phyloP scores from a whole-genome alignment of 768 basidiomycete species.

The Lactarius tabidus region DNA sequence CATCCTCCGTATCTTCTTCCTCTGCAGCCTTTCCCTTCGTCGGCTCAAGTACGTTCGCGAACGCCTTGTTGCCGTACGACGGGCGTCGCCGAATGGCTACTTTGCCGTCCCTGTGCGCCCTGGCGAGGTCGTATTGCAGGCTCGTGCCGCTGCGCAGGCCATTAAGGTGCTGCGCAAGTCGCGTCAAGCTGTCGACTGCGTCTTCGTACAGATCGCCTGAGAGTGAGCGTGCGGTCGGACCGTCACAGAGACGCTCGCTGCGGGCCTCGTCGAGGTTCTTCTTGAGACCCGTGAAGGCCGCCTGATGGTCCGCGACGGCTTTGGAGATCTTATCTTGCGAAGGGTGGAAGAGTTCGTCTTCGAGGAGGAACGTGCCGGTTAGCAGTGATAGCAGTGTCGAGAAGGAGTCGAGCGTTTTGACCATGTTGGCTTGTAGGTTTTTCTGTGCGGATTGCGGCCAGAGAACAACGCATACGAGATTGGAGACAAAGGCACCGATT shows the following conservation, averaged over 20 bases:
- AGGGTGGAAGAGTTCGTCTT: conserved; percentile 54
- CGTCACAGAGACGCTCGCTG: conserved; percentile 64
- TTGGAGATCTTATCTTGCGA: conserved; percentile 64
- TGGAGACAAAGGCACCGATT: conserved; percentile 73
- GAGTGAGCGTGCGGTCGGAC: conserved; percentile 22
- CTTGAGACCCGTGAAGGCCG: conserved; percentile 86
- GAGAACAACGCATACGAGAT: conserved; percentile 75
- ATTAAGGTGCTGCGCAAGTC: conserved; percentile 91
- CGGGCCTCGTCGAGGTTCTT: conserved; percentile 82
- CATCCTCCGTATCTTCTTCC: conserved; percentile 28
- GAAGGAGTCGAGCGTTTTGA: conserved; percentile 82
- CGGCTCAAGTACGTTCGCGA: neutral
- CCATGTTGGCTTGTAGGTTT: conserved; percentile 81
- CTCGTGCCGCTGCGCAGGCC: conserved; percentile 81
- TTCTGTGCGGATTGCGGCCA: conserved; percentile 85
- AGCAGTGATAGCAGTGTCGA: conserved; percentile 79
- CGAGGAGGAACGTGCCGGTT: conserved; percentile 81
- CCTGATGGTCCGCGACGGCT: conserved; percentile 82
- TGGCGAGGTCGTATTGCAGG: conserved; percentile 78
- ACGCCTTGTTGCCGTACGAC: neutral
- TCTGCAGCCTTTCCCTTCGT: conserved; percentile 26
- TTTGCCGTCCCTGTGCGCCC: conserved; percentile 49
- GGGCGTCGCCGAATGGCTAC: conserved; percentile 32
- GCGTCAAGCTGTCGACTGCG: conserved; percentile 79
- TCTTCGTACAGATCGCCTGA: conserved; percentile 69